phyloP scores from a whole-genome alignment of 768 basidiomycete genomes.

The Chalciporus piperatus region DNA sequence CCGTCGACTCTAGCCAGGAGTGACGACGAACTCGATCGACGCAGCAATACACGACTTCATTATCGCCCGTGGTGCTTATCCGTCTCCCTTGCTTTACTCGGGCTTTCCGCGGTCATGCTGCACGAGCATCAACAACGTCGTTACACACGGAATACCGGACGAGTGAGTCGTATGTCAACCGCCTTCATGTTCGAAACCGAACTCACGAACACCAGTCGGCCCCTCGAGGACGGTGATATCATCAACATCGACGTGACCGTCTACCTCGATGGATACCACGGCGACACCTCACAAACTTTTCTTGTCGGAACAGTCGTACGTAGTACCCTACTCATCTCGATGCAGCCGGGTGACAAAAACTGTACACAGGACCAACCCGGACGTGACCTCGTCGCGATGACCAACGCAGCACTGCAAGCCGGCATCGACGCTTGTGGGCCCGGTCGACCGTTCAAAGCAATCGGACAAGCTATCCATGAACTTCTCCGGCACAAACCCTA shows the following conservation, averaged over 20 bases:
- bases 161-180: slow-evolving; percentile 47
- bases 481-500: slow-evolving; percentile 40
- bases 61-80: slow-evolving; percentile 69
- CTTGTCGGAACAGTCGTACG: slow-evolving; percentile 74
- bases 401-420: slow-evolving; percentile 60
- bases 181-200: neutral
- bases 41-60: slow-evolving; percentile 69
- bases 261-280: slow-evolving; percentile 81
- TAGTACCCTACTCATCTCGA: slow-evolving; percentile 4
- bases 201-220: slow-evolving; percentile 54
- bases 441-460: slow-evolving; percentile 61
- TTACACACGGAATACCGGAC: slow-evolving; percentile 89
- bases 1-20: slow-evolving; percentile 47
- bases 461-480: slow-evolving; percentile 68
- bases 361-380: slow-evolving; percentile 65
- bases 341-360: neutral
- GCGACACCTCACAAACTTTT: slow-evolving; percentile 86
- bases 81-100: slow-evolving; percentile 76
- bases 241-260: slow-evolving; percentile 88
- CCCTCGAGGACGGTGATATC: slow-evolving; percentile 79
- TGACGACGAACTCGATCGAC: slow-evolving; percentile 78
- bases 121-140: slow-evolving; percentile 81
- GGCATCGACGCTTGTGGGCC: slow-evolving; percentile 79
- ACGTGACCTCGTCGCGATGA: slow-evolving; percentile 57
- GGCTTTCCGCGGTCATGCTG: slow-evolving; percentile 51